Base-by-base conservation (phyloP, 164 flowering plant species). In the Vitis amurensis region DNA sequence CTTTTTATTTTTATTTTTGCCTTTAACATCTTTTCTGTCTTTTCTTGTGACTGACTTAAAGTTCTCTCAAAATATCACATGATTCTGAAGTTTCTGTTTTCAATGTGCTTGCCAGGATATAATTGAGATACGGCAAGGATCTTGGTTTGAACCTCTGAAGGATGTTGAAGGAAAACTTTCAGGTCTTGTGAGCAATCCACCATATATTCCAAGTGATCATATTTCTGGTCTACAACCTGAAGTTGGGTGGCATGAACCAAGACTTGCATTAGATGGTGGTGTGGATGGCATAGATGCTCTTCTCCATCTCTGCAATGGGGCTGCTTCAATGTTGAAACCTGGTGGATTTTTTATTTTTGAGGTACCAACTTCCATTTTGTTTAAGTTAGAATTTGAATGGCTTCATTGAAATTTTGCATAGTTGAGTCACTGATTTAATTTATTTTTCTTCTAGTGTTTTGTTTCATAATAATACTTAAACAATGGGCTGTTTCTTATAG, bases 281-380 rank as follows among this genome's bases (percentile, higher is more conserved):
- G 69, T 61, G 49, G 59, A 78, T 74, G 99, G 99, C 70, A 72
- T 83, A 85, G 86, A 85, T 70, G 73, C 78, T 77, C 97, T 95
- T 71, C 76, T 89, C 59, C 89, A 87, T 74, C 81, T 95, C 1
- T 88, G 89, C 67, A 63, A 79, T 68, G 87, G 83, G 63, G 85
- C 91, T 71, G 80, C 86, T 68, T 75, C 73, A 3, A 79, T 88
- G 84, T 74, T 96, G 71, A 87, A 81, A 78, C 83, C 92, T 67
- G 97, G 95, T 63, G 99, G 97, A 49, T 93, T 87, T 71, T 89
- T 93, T 63, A 89, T 89, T 73, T 89, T 96, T 76, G 99, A 96
- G 97, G 97, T 92, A 81, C 65, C 27, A 11, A 30, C 59, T 52
- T 30, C 64, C 16, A 4, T 47, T 60, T 29, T 48, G 8, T 31